Evolutionary conservation across 2,329 filamentous ascomycete species (phyloP).

Genomic region (Penicillium crustosum): DNA sequence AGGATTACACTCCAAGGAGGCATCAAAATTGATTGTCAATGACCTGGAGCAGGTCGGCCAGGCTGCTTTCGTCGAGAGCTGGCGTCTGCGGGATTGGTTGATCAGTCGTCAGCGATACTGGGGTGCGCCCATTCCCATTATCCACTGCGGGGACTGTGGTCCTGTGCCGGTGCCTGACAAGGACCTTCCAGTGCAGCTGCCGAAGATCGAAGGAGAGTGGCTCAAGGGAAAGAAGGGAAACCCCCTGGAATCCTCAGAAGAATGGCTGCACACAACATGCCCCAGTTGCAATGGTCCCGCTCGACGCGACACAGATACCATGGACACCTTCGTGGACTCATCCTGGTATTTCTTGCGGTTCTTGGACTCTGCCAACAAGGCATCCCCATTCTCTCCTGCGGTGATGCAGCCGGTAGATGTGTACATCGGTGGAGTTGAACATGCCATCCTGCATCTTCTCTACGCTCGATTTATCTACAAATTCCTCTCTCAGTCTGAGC

Average conservation of each 20-base stretch:
- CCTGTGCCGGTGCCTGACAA: slow-evolving; percentile 73
- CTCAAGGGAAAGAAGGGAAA: slow-evolving; percentile 70
- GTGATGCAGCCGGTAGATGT: slow-evolving; percentile 71
- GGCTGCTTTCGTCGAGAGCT: slow-evolving; percentile 67
- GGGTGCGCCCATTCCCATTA: slow-evolving; percentile 85
- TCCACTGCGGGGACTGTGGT: slow-evolving; percentile 77
- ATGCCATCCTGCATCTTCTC: slow-evolving; percentile 84
- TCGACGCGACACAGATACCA: slow-evolving; percentile 84
- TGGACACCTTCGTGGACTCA: slow-evolving; percentile 95
- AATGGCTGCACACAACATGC: slow-evolving; percentile 74
- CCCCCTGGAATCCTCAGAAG: slow-evolving; percentile 67
- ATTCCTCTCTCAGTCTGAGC: slow-evolving; percentile 62
- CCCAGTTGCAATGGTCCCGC: slow-evolving; percentile 68
- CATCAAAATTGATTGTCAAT: slow-evolving; percentile 60
- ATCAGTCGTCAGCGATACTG: slow-evolving; percentile 91
- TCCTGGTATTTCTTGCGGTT: slow-evolving; percentile 92
- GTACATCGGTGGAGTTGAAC: slow-evolving; percentile 88
- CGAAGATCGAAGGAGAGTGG: slow-evolving; percentile 67
- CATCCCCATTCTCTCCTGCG: slow-evolving; percentile 60
- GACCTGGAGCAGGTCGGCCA: slow-evolving; percentile 51
- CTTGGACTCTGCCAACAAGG: slow-evolving; percentile 65
- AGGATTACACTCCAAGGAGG: slow-evolving; percentile 63
- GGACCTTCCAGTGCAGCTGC: slow-evolving; percentile 74
- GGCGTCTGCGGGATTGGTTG: slow-evolving; percentile 84
- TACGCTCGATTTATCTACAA: slow-evolving; percentile 92